Base-by-base conservation (phyloP, 2,329 filamentous ascomycete species). In the Colletotrichum sp. region DNA sequence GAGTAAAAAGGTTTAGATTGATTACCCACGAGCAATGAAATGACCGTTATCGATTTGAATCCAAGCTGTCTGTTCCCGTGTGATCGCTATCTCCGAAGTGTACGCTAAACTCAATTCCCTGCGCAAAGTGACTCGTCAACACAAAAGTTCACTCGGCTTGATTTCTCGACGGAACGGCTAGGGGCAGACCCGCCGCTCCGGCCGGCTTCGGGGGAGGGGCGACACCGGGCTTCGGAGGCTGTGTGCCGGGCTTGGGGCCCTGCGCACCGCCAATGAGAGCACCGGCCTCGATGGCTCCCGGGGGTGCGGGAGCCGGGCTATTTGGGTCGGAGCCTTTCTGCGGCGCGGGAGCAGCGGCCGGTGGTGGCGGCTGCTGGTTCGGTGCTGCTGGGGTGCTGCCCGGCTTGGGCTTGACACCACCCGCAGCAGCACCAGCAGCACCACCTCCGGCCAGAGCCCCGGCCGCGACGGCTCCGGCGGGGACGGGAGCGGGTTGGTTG, bases 41-140 rank as follows among this genome's bases (percentile, higher is more conserved):
- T 8, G 34, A 48, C 34, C 27, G 34, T 62, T 48, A 16, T 75
- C 55, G 52, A 52, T 74, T 61, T 48, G 52, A 39, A n/a, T 43
- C 52, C 66, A 39, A 68, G 22, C 32, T 36, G 22, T 60, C 30
- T 52, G 32, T 16, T 58, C 64, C 32, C 43, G 55, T 36, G 27
- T 43, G n/a, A 60, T 55, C 32, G 55, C 56, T 25, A 22, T 68
- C 27, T 75, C 56, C 30, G 62, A 22, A 34, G 15, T 12, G 27
- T 27, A 22, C 27, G 70, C 62, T 32, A 48, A 52, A 16, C 64
- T 75, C 39, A 75, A 2, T 66, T 60, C 30, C 28, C 70, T 75
- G 70, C 70, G 9, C 64, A 68, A 68, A 68, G n/a, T 43, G 36
- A 68, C 64, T 68, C 56, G 73, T 75, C 73, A 75, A 68, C 56